A percentile compares a stretch with the other conserved stretches of the same genome.
Conservation (phyloP, 2,329 filamentous ascomycete species). For the Penicillium brevicompactum region DNA sequence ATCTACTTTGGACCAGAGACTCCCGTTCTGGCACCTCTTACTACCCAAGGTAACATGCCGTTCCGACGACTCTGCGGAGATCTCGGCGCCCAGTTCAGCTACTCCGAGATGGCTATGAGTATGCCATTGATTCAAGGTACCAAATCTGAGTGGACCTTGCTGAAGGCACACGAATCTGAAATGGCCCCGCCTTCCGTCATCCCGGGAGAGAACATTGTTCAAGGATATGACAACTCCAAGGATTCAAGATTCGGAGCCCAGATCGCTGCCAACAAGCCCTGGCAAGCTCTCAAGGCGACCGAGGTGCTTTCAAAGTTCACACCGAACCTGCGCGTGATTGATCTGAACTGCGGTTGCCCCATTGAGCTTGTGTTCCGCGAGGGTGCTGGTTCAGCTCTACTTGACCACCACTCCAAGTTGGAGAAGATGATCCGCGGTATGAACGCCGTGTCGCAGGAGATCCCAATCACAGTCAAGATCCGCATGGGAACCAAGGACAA, state of each 20-base stretch:
- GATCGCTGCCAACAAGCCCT: constrained; percentile 89
- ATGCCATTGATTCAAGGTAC: constrained; percentile 85
- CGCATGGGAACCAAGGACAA: constrained; percentile 84
- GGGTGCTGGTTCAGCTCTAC: constrained; percentile 85
- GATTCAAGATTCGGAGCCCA: constrained; percentile 91
- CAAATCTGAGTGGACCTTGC: constrained; percentile 90
- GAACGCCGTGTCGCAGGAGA: constrained; percentile 87
- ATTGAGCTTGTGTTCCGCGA: constrained; percentile 91
- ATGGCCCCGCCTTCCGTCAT: constrained; percentile 69
- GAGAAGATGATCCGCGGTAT: constrained; percentile 96
- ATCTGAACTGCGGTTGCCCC: constrained; percentile 95
- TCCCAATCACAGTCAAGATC: constrained; percentile 93
- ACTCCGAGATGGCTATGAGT: constrained; percentile 97
- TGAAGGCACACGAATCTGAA: constrained; percentile 90
- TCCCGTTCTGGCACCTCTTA: constrained; percentile 88
- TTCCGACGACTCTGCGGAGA: constrained; percentile 89
- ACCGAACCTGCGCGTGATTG: constrained; percentile 84
- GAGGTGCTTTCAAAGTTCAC: constrained; percentile 76
- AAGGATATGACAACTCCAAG: constrained; percentile 76
- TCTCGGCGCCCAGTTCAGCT: constrained; percentile 88
- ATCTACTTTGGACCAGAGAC: constrained; percentile 95
- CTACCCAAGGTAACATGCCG: constrained; percentile 93
- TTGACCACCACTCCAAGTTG: constrained; percentile 84
- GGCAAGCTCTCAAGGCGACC: constrained; percentile 84
- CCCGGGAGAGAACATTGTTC: constrained; percentile 58